Conservation (phyloP, 23 red algal species). For the Chondrus crispus region DNA sequence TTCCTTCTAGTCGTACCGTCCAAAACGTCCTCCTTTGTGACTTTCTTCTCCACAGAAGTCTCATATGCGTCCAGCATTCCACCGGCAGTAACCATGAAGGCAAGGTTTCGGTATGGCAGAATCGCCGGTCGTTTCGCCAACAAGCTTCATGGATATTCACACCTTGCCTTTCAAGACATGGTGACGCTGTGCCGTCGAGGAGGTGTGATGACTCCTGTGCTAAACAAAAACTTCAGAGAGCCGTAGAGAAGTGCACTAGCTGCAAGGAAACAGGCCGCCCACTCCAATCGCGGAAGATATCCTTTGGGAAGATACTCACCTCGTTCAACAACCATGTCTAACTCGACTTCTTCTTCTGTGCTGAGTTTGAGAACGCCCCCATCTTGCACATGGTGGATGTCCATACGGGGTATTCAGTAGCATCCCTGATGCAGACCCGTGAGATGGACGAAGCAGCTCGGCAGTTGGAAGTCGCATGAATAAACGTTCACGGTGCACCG, state of each 20-base stretch:
- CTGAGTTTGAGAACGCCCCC: not conserved
- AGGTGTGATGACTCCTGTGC: not conserved
- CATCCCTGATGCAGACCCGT: not conserved
- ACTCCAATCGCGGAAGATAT: not conserved
- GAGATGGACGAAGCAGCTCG: not conserved
- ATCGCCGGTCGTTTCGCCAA: not conserved
- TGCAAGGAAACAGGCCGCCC: not conserved
- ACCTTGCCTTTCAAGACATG: conserved; percentile 20
- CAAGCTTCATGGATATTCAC: conserved; percentile 16
- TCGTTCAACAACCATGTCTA: conserved; percentile 27
- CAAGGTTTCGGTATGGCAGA: too few species aligned
- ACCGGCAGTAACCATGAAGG: too few species aligned
- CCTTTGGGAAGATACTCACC: not conserved
- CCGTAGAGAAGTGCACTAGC: not conserved
- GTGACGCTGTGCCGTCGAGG: not conserved
- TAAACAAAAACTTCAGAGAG: not conserved
- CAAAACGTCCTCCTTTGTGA: too few species aligned
- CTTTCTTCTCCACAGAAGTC: too few species aligned
- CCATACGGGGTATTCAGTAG: not conserved
- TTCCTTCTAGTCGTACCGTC: too few species aligned
- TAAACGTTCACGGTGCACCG: not conserved
- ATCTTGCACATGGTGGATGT: conserved; percentile 21
- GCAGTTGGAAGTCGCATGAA: not conserved
- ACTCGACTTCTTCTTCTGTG: conserved; percentile 3
- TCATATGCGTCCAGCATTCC: too few species aligned